Base-by-base conservation (phyloP, 495 filamentous ascomycete genomes). In the Tuber borchii region DNA sequence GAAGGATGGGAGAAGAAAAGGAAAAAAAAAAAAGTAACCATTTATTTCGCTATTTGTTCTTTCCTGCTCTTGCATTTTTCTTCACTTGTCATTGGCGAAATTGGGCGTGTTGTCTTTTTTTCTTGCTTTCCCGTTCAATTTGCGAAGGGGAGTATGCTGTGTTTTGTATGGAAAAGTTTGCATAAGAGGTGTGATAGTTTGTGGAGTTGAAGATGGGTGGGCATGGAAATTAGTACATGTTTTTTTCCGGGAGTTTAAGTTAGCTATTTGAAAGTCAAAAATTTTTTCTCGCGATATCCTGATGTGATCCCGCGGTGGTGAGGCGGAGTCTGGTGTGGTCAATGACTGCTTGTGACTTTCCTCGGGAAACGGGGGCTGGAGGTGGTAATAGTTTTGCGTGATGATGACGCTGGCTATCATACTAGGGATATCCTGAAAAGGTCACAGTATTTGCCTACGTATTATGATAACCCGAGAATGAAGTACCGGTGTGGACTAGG, bases 151-250 rank as follows among this genome's bases (percentile, higher is more conserved):
- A 65, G 26, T 65, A 31, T 61, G 16, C 56, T 65, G 26, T 34
- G 12, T 65, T 65, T 65, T 65, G 56, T 65, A 65, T 2, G 56
- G 56, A 65, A 65, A 65, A 65, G 56, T 31, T 65, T 65, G 56
- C 56, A 65, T 65, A 65, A 65, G 56, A 65, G 56, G n/a, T 31
- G 26, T 19, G 56, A 16, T 65, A 34, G 56, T 17, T 65, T 34
- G 26, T 16, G 56, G 56, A 65, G 56, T 65, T 34, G 56, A 17
- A 34, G 26, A 65, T 7, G 56, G 56, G 31, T 61, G 51, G 51
- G 16, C 14, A 61, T 61, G 56, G 56, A 31, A 65, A 65, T 65
- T n/a, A 31, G 56, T 12, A 4, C 26, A 61, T 61, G 56, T 31
- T 34, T 65, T 65, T 56, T 56, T 56, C 34, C 6, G 17, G 31